Conservation (phyloP, 1,284 basidiomycete genomes). For the Cystobasidiaceae sp. region DNA sequence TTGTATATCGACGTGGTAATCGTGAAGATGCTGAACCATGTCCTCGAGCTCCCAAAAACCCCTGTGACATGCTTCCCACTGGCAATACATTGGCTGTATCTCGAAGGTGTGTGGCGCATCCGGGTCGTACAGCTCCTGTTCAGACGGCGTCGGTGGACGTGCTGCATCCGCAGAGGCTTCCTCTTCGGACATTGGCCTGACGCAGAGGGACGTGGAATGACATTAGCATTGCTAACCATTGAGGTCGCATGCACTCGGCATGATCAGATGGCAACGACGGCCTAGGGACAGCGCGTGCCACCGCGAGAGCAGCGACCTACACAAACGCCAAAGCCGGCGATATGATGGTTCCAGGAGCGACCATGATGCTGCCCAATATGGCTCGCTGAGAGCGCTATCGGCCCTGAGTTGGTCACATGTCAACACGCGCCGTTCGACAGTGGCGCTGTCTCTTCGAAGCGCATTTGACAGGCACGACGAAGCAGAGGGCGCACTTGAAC, state of each 20-base stretch:
- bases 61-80: slow-evolving; percentile 25
- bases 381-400: too few relatives aligned
- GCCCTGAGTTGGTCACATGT: background rate
- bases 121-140: slow-evolving; percentile 14
- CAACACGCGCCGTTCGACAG: background rate
- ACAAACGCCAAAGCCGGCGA: slow-evolving; percentile 21
- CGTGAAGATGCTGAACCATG: slow-evolving; percentile 25
- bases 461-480: too few relatives aligned
- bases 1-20: slow-evolving; percentile 11
- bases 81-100: slow-evolving; percentile 23
- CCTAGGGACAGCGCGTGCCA: background rate
- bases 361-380: slow-evolving; percentile 2
- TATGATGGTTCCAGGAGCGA: slow-evolving; percentile 18
- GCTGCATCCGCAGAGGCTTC: slow-evolving; percentile 11
- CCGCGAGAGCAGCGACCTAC: background rate
- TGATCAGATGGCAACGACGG: background rate
- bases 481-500: too few relatives aligned
- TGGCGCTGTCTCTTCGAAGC: too few relatives aligned
- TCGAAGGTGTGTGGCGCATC: slow-evolving; percentile 4
- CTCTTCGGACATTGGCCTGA: slow-evolving; percentile 23
- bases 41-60: slow-evolving; percentile 32
- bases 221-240: background rate
- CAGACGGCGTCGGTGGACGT: slow-evolving; percentile 1
- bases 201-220: background rate
- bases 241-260: background rate